phyloP scores from a whole-genome alignment of 768 basidiomycete species.

The Lyophyllum shimeji region DNA sequence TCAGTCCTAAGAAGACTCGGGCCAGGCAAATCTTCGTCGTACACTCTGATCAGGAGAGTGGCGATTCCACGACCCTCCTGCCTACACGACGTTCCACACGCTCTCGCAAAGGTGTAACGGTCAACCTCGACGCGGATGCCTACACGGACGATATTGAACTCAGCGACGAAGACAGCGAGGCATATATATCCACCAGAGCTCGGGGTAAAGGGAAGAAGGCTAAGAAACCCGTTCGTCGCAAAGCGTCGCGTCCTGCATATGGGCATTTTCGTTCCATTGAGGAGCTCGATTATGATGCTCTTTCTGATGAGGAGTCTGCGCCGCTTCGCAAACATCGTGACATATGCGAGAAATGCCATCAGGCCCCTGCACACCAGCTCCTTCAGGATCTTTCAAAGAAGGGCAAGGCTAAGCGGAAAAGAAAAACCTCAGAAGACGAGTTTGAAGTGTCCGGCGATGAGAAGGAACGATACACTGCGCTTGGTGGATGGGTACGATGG shows the following conservation, averaged over 20 bases:
- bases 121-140: slow-evolving; percentile 29
- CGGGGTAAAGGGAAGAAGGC: slow-evolving; percentile 15
- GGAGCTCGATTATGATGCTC: slow-evolving; percentile 44
- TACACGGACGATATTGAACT: slow-evolving; percentile 28
- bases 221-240: slow-evolving; percentile 22
- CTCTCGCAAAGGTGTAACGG: slow-evolving; percentile 35
- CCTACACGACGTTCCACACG: slow-evolving; percentile 51
- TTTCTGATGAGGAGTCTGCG: slow-evolving; percentile 57
- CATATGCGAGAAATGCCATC: slow-evolving; percentile 73
- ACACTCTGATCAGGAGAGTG: slow-evolving; percentile 35
- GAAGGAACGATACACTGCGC: slow-evolving; percentile 41
- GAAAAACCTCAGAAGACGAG: slow-evolving; percentile 41
- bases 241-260: slow-evolving; percentile 37
- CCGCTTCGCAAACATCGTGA: slow-evolving; percentile 58
- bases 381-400: slow-evolving; percentile 38
- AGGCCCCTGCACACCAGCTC: slow-evolving; percentile 54
- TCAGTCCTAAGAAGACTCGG: slow-evolving; percentile 67
- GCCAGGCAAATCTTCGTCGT: slow-evolving; percentile 30
- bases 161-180: slow-evolving; percentile 32
- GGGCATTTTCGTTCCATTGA: slow-evolving; percentile 42
- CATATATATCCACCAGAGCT: neutral
- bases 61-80: slow-evolving; percentile 23
- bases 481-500: slow-evolving; percentile 89
- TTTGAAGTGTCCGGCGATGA: slow-evolving; percentile 58
- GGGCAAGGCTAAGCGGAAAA: slow-evolving; percentile 40